Base-by-base conservation (phyloP, 164 flowering plant genomes). In the Annona squamosa region DNA sequence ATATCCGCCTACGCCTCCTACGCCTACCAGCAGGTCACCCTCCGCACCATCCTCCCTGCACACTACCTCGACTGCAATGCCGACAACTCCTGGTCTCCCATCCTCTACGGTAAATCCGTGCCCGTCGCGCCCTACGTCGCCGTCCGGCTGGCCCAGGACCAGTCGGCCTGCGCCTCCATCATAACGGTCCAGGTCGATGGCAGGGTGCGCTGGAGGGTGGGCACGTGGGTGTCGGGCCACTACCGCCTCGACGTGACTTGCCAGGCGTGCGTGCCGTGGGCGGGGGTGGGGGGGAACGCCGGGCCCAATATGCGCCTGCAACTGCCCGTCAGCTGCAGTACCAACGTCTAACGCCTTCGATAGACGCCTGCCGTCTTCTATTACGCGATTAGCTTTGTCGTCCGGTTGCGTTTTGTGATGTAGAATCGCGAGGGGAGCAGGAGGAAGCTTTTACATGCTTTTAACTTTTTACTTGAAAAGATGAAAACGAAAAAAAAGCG, bases 1-100 rank as follows among this genome's bases (percentile, higher is more conserved):
- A 64, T 77, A 26, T 63, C 4, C 10, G 72, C 41, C 42, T 45
- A 68, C 63, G 75, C 68, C n/a, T 46, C 76, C 13, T 77, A 77
- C 69, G 46, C 37, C 18, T 45, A 76, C 74, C 74, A 76, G 71
- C 74, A 76, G 74, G 62, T 76, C 71, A 76, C 78, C 17, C 37
- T 67, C 9, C 68, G 67, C 17, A 48, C 69, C 26, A 2, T 5
- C 43, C 46, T 77, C 26, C 76, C 72, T 0, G 37, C 65, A 5
- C 47, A 18, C 47, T 77, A 77, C 56, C 75, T 68, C 46, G 75
- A 69, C 46, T 59, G 69, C 46, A 72, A 77, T 73, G 75, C 72
- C 64, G 43, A 18, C 43, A 69, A 4, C 73, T 17, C 69, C 65
- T 69, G 75, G 75, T 56, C 73, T 2, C 79, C 79, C 2, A 5